Base-by-base conservation (phyloP, 805 yeast genomes). In the Middelhovenomyces tepae region DNA sequence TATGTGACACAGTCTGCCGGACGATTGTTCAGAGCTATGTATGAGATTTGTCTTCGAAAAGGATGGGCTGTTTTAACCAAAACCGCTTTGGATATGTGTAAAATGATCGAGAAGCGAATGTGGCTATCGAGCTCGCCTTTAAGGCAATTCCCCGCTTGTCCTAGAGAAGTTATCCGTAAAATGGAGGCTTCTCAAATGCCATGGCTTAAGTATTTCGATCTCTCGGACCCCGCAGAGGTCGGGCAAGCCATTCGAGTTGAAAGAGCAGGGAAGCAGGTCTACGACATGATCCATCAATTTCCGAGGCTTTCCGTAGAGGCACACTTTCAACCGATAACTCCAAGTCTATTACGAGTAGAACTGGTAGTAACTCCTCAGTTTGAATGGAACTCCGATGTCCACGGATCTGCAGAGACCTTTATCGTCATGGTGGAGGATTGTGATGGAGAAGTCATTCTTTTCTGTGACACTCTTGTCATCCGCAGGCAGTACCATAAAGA, bases 1-100 rank as follows among this genome's bases (percentile, higher is more conserved):
- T 91, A 83, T 51, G 74, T 91, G 25, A 81, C 91, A 0, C 97
- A 91, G 55, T 84, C 93, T 25, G 96, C 95, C 1, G 89, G 93
- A 3, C 69, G 99, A 50, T 56, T 91, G 23, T 63, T 87, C 36
- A 62, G 96, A 37, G 96, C 97, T 0, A 69, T 93, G 42, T 75
- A 71, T 52, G 95, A 89, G 50, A 72, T 91, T 21, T 71, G 82
- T 7, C 45, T 82, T 28, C 64, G 67, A 34, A 81, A 77, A 43
- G 67, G 69, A 7, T 86, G 94, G 93, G 67, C 95, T 0, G 51
- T 62, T 14, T 54, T 80, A 9, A 64, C 94, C 0, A 70, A 67
- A 43, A 39, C 58, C 1, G 50, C 79, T 1, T 64, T 86, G 8
- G 74, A 74, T 34, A 41, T 89, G 7, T 78, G 89, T 51, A 81